phyloP scores from a whole-genome alignment of 2,329 filamentous ascomycete species.

The Sordariomycetes sp. region DNA sequence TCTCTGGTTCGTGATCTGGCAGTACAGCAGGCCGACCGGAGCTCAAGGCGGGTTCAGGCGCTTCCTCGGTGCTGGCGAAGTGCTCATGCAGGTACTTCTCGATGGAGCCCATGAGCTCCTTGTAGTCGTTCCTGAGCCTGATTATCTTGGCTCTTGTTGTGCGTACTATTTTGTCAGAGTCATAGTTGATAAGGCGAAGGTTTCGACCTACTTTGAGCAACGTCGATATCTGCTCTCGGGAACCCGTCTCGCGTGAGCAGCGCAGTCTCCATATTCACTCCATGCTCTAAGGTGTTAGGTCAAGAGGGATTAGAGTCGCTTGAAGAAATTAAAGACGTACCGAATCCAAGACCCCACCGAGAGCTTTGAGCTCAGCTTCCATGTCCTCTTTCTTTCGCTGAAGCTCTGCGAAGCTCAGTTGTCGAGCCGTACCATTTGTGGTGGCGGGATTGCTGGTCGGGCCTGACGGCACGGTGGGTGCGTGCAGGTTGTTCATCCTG shows the following conservation, averaged over 20 bases:
- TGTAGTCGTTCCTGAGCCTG: conserved; percentile 85
- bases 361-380: conserved; percentile 77
- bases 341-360: conserved; percentile 80
- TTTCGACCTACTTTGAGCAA: conserved; percentile 68
- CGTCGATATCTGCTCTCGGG: conserved; percentile 86
- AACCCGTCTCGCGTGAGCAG: conserved; percentile 86
- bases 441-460: conserved; percentile 50
- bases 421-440: conserved; percentile 51
- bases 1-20: conserved; percentile 16
- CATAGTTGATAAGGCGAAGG: background rate
- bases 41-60: conserved; percentile 21
- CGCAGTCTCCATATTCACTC: conserved; percentile 83
- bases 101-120: conserved; percentile 72
- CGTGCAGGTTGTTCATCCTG: conserved; percentile 46
- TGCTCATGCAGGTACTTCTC: conserved; percentile 84
- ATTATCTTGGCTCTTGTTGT: conserved; percentile 91
- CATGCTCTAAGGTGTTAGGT: conserved; percentile 52
- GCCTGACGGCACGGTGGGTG: conserved; percentile 60
- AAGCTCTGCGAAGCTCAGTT: conserved; percentile 68
- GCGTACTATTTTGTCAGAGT: conserved; percentile 50
- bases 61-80: conserved; percentile 62
- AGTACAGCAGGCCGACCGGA: conserved; percentile 11
- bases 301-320: background rate
- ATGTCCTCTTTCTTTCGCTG: conserved; percentile 76
- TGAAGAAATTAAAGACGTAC: conserved; percentile 45